Evolutionary conservation across 2,329 filamentous ascomycete genomes (phyloP).

Genomic region (Chrysoporthe deuterocubensis): DNA sequence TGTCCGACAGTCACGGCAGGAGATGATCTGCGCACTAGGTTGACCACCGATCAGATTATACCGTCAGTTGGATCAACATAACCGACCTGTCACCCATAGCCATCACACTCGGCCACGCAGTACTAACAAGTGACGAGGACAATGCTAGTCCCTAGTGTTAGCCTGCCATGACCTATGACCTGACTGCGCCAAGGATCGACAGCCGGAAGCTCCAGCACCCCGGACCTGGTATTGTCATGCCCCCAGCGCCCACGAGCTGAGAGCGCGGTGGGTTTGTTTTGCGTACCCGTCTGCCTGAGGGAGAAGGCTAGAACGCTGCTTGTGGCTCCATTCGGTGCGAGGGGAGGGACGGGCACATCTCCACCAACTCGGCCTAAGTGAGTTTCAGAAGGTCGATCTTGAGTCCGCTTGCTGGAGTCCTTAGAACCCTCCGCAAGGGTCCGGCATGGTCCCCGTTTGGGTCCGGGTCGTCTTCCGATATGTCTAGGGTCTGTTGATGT

Average conservation of each 20-base stretch:
- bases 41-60: neutral
- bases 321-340: constrained; percentile 7
- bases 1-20: neutral
- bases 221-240: neutral
- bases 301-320: neutral
- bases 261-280: neutral
- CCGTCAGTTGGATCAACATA: neutral
- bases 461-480: constrained; percentile 3
- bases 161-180: neutral
- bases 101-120: neutral
- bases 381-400: constrained; percentile 16
- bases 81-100: neutral
- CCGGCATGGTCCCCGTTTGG: neutral
- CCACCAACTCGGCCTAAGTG: constrained; percentile 8
- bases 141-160: neutral
- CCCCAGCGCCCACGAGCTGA: neutral
- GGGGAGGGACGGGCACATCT: constrained; percentile 2
- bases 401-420: neutral
- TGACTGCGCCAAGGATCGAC: neutral
- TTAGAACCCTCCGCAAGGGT: neutral
- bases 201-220: neutral
- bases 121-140: neutral
- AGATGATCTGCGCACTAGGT: neutral
- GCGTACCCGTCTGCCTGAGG: neutral
- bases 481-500: neutral